A percentile compares a stretch with the other conserved stretches of the same genome.
Evolutionary conservation across 2,329 filamentous ascomycete species (phyloP).

Genomic region (Diaporthe amygdali): DNA sequence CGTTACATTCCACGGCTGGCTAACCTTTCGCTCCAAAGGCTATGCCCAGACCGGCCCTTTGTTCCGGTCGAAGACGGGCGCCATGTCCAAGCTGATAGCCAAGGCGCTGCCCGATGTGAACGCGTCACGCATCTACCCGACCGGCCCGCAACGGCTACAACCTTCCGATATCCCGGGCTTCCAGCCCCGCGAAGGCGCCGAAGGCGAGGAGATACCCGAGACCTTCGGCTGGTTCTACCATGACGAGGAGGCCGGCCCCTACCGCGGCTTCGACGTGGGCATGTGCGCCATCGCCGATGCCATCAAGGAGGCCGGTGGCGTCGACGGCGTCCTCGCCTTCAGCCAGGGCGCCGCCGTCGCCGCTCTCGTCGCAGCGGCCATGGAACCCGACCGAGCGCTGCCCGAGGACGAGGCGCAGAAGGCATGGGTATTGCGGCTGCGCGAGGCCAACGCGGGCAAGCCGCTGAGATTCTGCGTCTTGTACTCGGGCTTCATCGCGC

Average conservation of each 20-base stretch:
- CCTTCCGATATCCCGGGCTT: constrained; percentile 20
- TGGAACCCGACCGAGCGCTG: constrained; percentile 58
- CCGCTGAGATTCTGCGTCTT: constrained; percentile 72
- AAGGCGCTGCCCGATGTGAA: constrained; percentile 19
- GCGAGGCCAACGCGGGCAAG: constrained; percentile 52
- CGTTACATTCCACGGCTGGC: neutral
- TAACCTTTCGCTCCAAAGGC: neutral
- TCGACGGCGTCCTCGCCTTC: constrained; percentile 83
- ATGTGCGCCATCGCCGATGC: constrained; percentile 50
- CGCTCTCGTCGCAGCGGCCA: constrained; percentile 72
- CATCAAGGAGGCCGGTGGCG: constrained; percentile 67
- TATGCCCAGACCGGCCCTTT: constrained; percentile 20
- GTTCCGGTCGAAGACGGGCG: constrained; percentile 22
- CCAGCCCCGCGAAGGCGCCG: constrained; percentile 12
- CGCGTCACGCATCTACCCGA: constrained; percentile 20
- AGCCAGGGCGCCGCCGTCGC: constrained; percentile 79
- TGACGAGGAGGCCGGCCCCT: constrained; percentile 29
- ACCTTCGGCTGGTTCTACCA: constrained; percentile 19
- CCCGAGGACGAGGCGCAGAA: constrained; percentile 22
- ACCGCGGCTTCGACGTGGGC: constrained; percentile 64
- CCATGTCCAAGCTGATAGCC: constrained; percentile 20
- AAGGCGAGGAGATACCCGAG: neutral
- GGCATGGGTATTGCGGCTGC: constrained; percentile 55
- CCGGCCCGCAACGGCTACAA: constrained; percentile 18
- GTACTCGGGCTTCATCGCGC: constrained; percentile 79